These are phyloP conservation scores for Mycogone perniciosa DNA, from an alignment of 2,329 filamentous ascomycete genomes.

Conservation along the genomic window DNA sequence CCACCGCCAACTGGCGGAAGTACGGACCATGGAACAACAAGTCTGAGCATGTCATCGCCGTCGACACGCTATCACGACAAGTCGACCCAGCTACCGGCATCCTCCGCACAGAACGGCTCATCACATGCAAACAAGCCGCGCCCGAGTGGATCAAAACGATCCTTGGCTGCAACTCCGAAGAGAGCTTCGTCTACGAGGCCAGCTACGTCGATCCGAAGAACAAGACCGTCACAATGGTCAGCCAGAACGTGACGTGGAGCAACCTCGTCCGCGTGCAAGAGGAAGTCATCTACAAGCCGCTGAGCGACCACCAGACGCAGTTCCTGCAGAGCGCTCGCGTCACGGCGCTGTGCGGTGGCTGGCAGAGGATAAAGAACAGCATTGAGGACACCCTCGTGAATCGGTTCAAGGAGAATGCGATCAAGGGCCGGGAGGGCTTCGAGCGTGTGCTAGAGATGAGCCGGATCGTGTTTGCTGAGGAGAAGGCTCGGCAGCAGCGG, in stretches of 20 bases:
- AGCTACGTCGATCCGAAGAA: conserved; percentile 82
- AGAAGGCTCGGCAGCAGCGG: conserved; percentile 54
- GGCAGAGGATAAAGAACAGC: conserved; percentile 93
- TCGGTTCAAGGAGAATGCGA: conserved; percentile 85
- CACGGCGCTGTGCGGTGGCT: conserved; percentile 89
- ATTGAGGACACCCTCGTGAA: conserved; percentile 90
- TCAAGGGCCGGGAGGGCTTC: conserved; percentile 87
- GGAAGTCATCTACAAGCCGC: conserved; percentile 78
- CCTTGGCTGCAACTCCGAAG: conserved; percentile 66
- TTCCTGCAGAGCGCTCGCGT: conserved; percentile 90
- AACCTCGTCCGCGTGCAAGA: conserved; percentile 90
- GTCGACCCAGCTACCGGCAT: conserved; percentile 53
- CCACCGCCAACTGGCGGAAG: conserved; percentile 95
- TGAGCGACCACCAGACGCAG: conserved; percentile 55
- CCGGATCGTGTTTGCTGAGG: conserved; percentile 82
- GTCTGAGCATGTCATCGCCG: conserved; percentile 91
- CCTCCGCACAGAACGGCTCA: conserved; percentile 55
- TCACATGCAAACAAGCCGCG: conserved; percentile 56
- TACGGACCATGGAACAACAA: conserved; percentile 99
- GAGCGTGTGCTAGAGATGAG: conserved; percentile 93
- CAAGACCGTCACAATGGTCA: conserved; percentile 94
- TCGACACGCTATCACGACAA: conserved; percentile 77
- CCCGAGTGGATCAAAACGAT: conserved; percentile 77
- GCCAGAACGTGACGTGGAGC: conserved; percentile 86
- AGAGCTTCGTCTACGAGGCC: conserved; percentile 87